phyloP scores from a whole-genome alignment of 2,329 filamentous ascomycete species.

The Trichoderma cornu-damae region DNA sequence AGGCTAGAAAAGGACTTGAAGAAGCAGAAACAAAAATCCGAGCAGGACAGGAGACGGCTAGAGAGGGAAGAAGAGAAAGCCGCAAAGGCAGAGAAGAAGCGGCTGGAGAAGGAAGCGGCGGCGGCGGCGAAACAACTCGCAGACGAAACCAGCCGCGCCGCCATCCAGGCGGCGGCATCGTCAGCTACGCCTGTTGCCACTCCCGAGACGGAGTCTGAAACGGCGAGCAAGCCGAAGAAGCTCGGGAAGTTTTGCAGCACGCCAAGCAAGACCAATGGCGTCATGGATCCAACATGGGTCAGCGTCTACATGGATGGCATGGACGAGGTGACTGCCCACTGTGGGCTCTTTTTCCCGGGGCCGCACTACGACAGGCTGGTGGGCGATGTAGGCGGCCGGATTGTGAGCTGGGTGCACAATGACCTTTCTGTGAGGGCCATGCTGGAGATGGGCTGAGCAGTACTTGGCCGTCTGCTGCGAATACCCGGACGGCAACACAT shows the following conservation, averaged over 20 bases:
- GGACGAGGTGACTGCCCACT: constrained; percentile 82
- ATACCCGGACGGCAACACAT: no score
- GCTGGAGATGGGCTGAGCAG: constrained; percentile 24
- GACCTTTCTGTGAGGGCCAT: constrained; percentile 45
- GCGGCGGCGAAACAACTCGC: constrained; percentile 27
- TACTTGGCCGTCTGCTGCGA: neutral
- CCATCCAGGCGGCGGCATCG: constrained; percentile 4
- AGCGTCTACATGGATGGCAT: constrained; percentile 75
- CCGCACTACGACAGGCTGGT: constrained; percentile 71
- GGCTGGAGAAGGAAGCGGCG: constrained; percentile 29
- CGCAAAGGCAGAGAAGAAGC: constrained; percentile 33
- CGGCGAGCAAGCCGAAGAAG: constrained; percentile 40
- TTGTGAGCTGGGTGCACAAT: constrained; percentile 66
- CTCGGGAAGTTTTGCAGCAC: constrained; percentile 75
- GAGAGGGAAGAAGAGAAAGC: constrained; percentile 34
- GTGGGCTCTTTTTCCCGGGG: constrained; percentile 70
- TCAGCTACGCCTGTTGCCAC: neutral
- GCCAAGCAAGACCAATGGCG: constrained; percentile 50
- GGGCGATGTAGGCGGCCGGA: constrained; percentile 63
- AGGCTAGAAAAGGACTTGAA: constrained; percentile 34
- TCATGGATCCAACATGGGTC: constrained; percentile 67
- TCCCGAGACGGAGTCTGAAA: constrained; percentile 19
- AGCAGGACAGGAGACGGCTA: constrained; percentile 26
- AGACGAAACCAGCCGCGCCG: constrained; percentile 8
- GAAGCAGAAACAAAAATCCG: constrained; percentile 28